Base-by-base conservation (phyloP, 176 grass and related monocot species). In the Neostapfia colusana region DNA sequence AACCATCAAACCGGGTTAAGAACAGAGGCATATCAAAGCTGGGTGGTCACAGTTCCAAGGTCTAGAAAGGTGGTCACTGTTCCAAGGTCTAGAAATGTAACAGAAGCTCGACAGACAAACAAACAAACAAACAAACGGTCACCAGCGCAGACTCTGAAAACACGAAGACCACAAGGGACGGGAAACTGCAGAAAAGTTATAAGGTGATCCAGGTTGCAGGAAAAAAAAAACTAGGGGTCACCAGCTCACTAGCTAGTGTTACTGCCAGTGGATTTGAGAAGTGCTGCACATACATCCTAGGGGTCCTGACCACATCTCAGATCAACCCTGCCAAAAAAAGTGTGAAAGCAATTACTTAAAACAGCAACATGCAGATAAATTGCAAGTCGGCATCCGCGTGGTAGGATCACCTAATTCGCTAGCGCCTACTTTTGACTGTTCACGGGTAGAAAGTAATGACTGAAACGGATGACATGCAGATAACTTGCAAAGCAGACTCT, bases 281-380 rank as follows among this genome's bases (percentile, higher is more conserved):
- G n/a, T n/a, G n/a, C n/a, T n/a, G n/a, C n/a, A n/a, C n/a, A n/a
- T n/a, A n/a, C n/a, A n/a, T n/a, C n/a, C n/a, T n/a, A n/a, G n/a
- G n/a, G n/a, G n/a, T n/a, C n/a, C n/a, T 61, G 54, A 34, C 10
- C 8, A 56, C 35, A 42, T 57, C 35, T 67, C 20, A 54, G 56
- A 2, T 67, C 40, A 78, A 15, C 45, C 75, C 82, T 84, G 82
- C n/a, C 55, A 50, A 31, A 70, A 84, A 3, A 15, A n/a, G n/a
- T 54, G 23, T n/a, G 15, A 2, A 0, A 23, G 28, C 18, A 18
- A 5, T 8, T 71, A 45, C 43, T 43, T 54, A n/a, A 44, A 46
- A 17, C 45, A 68, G n/a, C 26, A 45, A 42, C 40, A 42, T 8
- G 40, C 40, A 42, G 40, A 10, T 10, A 45, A 45, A 45, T 11